These are phyloP conservation scores for Yamagishiella unicocca DNA, from an alignment of 139 green algal species.

Conservation along the genomic window DNA sequence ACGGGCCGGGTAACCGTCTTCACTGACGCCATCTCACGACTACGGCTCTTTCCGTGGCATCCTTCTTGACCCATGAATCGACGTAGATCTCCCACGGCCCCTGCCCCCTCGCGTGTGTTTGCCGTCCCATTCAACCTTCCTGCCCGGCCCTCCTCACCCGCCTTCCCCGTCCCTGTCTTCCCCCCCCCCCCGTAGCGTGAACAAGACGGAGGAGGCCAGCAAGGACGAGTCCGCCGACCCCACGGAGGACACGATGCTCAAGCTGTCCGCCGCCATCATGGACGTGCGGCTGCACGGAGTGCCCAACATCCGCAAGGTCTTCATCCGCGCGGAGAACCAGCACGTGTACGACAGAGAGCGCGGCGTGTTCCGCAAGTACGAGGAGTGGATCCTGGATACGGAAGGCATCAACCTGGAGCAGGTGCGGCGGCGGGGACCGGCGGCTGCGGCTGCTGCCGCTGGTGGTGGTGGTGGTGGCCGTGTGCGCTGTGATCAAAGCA, in stretches of 20 bases:
- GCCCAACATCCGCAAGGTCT: slow-evolving; percentile 90
- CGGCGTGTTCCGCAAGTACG: slow-evolving; percentile 45
- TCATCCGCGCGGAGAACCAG: slow-evolving; percentile 49
- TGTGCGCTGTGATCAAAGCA: too few species aligned
- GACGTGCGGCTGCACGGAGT: slow-evolving; percentile 75
- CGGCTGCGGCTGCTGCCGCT: too few species aligned
- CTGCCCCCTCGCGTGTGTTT: too few species aligned
- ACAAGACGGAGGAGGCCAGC: slow-evolving; percentile 42
- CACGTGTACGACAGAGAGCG: slow-evolving; percentile 43
- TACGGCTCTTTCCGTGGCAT: too few species aligned
- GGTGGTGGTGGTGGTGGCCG: too few species aligned
- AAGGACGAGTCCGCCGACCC: slow-evolving; percentile 55
- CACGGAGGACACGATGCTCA: slow-evolving; percentile 66
- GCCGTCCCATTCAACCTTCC: too few species aligned
- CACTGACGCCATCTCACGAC: too few species aligned
- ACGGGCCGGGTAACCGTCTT: too few species aligned
- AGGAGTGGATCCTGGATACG: slow-evolving; percentile 98
- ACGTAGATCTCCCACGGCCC: too few species aligned
- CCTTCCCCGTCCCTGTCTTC: too few species aligned
- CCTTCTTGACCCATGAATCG: too few species aligned
- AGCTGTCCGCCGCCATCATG: slow-evolving; percentile 41
- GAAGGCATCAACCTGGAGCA: slow-evolving; percentile 96
- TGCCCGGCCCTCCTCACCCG: too few species aligned
- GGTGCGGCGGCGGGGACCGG: slow-evolving; percentile 70
- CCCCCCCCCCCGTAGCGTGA: slow-evolving; percentile 8